phyloP scores from a whole-genome alignment of 768 basidiomycete genomes.

The Russula dissimulans region DNA sequence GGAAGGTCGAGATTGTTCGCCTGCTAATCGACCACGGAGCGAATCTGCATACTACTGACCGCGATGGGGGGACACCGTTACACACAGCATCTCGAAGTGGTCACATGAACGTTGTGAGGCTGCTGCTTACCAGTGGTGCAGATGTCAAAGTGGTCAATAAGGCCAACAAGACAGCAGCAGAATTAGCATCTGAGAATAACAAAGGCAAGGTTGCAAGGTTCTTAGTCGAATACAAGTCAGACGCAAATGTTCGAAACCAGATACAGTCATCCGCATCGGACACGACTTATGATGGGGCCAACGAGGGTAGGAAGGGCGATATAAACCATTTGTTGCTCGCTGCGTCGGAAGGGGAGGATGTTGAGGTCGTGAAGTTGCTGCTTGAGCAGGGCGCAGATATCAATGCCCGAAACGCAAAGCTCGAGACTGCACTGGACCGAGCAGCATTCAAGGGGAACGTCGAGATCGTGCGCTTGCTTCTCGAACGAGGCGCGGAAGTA shows the following conservation, averaged over 20 bases:
- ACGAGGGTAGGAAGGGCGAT: not conserved
- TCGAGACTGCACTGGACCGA: not conserved
- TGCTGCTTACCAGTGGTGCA: not conserved
- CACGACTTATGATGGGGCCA: not conserved
- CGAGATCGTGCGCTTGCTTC: not conserved
- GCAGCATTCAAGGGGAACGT: not conserved
- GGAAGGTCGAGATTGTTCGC: not conserved
- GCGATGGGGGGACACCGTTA: not conserved
- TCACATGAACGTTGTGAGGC: not conserved
- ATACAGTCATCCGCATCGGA: not conserved
- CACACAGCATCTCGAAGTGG: not conserved
- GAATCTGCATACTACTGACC: not conserved
- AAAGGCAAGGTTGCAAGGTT: not conserved
- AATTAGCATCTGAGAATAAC: not conserved
- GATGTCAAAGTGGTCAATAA: not conserved
- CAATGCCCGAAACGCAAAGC: not conserved
- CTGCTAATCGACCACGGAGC: constrained; percentile 7
- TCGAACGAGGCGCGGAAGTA: not conserved
- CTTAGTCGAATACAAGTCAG: not conserved
- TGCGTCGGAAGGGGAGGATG: not conserved
- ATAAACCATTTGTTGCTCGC: not conserved
- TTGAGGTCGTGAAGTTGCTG: not conserved
- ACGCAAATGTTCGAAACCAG: not conserved
- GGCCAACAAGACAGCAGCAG: not conserved
- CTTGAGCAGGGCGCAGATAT: not conserved